Base-by-base conservation (phyloP, 371 early-diverging fungal genomes). In the Mucor circinelloides region DNA sequence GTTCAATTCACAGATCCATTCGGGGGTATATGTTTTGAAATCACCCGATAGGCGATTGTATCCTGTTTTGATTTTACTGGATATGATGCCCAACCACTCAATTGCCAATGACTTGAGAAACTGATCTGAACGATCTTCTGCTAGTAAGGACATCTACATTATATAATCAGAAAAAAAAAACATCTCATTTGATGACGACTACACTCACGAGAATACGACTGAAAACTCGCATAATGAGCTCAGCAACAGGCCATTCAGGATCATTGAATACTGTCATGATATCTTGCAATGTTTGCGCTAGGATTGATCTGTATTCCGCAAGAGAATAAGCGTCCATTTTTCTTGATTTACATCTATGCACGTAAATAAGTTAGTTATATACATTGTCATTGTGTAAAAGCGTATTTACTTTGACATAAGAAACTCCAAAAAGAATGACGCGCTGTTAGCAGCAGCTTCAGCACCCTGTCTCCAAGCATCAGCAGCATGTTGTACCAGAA, bases 171-270 rank as follows among this genome's bases (percentile, higher is more conserved):
- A 17, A 4, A 4, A 2, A n/a, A n/a, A 40, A 2, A 27, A 25
- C 9, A 21, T 21, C n/a, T 2, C 19, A 19, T 5, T 8, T 1
- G 2, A 19, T 27, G 4, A 25, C 4, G 48, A 40, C 15, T 21
- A 8, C 19, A 21, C 66, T 27, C 72, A 90, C 89, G 79, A 95
- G 79, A 12, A 92, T 80, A 55, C 85, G 85, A 34, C 87, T 88
- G 52, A 89, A 86, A 2, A 89, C 70, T 30, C 85, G 69, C 7
- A 91, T 74, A 31, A 90, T 78, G 7, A 92, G 70, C 56, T 93
- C 94, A 0, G 97, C 94, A 0, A 85, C 91, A 0, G 98, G 98
- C 95, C 96, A 97, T 48, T 95, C 96, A 6, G 95, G 94, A n/a
- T 90, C 88, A 19, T 88, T 87, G 19, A 95, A 75, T 0, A 94